Base-by-base conservation (phyloP, 2,329 filamentous ascomycete species). In the Arthrobotrys musiformis region DNA sequence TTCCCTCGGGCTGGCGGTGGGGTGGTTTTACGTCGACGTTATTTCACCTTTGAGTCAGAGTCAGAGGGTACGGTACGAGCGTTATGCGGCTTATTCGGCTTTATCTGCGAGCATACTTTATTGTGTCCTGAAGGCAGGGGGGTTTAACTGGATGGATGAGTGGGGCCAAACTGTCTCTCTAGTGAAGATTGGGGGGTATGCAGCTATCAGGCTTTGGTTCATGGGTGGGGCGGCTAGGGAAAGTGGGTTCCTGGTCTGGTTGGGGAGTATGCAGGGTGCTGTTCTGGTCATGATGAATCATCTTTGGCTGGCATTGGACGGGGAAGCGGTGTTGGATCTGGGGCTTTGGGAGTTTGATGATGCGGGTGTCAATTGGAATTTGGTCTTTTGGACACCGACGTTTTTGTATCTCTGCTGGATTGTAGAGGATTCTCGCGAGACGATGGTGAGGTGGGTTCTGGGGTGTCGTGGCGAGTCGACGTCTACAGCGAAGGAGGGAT, bases 281-380 rank as follows among this genome's bases (percentile, higher is more conserved):
- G 86, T 88, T 0, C 89, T 88, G 78, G 84, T 89, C 4, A 83
- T 91, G 40, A 88, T 90, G 79, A 87, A 87, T 80, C 89, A 91
- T 81, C 84, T 90, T 64, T 89, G 88, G 86, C 85, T 90, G 7
- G 88, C 88, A 1, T 87, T 86, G 1, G 88, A 90, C 79, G 86
- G 87, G 1, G 86, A 85, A 33, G 87, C 86, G 0, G 79, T 87
- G 2, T 84, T 90, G 6, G 84, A 64, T 78, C 80, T 80, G 80
- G 85, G 72, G 64, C 81, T 79, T 79, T 83, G 76, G 70, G 81
- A 63, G 78, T 79, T 19, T 63, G 64, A 72, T 17, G 56, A 66
- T 61, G 5, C 81, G 82, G 74, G 81, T 81, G 50, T 82, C 81
- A 81, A 60, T 2, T 73, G 81, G 17, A 85, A 86, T 77, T 78